Evolutionary conservation across 2,329 filamentous ascomycete species (phyloP).

Genomic region (Cercospora beticola): DNA sequence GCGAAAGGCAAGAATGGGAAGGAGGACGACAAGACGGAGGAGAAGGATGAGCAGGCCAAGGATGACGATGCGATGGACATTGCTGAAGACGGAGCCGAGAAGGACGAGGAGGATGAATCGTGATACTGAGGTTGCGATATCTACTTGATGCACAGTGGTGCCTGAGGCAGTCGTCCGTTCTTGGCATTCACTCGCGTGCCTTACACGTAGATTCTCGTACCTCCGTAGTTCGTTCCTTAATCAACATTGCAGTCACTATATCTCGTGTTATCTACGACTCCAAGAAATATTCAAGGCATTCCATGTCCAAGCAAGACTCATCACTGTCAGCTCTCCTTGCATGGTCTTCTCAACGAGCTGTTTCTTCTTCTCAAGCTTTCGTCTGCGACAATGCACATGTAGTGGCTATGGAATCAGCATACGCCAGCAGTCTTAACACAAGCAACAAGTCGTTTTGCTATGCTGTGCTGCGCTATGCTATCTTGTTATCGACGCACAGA

Average conservation of each 20-base stretch:
- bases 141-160: no score
- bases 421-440: no score
- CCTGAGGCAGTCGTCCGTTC: no score
- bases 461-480: neutral
- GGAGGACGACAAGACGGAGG: constrained; percentile 23
- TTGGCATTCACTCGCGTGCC: no score
- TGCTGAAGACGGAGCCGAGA: neutral
- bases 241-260: no score
- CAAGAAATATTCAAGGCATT: neutral
- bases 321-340: no score
- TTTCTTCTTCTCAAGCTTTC: neutral
- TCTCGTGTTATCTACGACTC: no score
- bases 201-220: no score
- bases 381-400: neutral
- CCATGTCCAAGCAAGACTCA: neutral
- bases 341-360: neutral
- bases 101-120: neutral
- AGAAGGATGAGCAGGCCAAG: constrained; percentile 29
- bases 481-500: neutral
- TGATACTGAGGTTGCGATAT: neutral
- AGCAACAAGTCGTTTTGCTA: neutral
- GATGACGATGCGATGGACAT: constrained; percentile 22
- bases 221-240: no score
- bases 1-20: constrained; percentile 24
- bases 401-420: no score